Percentiles rank a stretch among this genome's conserved stretches.
phyloP scores from a whole-genome alignment of 768 basidiomycete species.

The Suillus sp. region DNA sequence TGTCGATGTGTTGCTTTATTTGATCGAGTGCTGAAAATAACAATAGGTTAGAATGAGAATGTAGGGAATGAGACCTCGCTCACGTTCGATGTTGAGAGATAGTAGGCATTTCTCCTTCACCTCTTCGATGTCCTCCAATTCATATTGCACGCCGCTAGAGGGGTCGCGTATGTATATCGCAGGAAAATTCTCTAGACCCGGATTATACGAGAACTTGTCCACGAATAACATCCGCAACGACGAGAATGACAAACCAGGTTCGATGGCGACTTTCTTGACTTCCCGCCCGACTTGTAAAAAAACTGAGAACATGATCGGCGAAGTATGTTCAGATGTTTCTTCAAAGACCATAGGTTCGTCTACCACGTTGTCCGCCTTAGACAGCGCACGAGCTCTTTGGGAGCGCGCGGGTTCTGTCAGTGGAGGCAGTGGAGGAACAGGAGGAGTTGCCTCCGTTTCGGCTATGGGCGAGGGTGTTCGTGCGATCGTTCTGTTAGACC shows the following conservation, averaged over 20 bases:
- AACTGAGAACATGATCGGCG: constrained; percentile 52
- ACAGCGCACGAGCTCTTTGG: constrained; percentile 8
- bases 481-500: constrained; percentile 28
- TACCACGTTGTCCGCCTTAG: constrained; percentile 9
- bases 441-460: constrained; percentile 25
- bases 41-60: constrained; percentile 15
- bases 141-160: constrained; percentile 90
- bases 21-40: constrained; percentile 82
- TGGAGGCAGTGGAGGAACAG: constrained; percentile 54
- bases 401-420: constrained; percentile 40
- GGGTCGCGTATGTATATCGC: constrained; percentile 95
- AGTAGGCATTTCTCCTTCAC: constrained; percentile 86
- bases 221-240: constrained; percentile 86
- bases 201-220: constrained; percentile 92
- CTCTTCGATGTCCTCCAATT: constrained; percentile 93
- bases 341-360: constrained; percentile 23
- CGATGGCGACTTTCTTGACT: constrained; percentile 83
- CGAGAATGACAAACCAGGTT: constrained; percentile 68
- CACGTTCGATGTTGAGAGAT: constrained; percentile 96
- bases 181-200: constrained; percentile 91
- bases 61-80: constrained; percentile 39
- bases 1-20: constrained; percentile 97
- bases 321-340: constrained; percentile 22
- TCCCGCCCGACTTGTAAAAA: constrained; percentile 90
- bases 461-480: constrained; percentile 39